These are phyloP conservation scores for Malassezia equina DNA, from an alignment of 1,284 basidiomycete species.

Conservation along the genomic window DNA sequence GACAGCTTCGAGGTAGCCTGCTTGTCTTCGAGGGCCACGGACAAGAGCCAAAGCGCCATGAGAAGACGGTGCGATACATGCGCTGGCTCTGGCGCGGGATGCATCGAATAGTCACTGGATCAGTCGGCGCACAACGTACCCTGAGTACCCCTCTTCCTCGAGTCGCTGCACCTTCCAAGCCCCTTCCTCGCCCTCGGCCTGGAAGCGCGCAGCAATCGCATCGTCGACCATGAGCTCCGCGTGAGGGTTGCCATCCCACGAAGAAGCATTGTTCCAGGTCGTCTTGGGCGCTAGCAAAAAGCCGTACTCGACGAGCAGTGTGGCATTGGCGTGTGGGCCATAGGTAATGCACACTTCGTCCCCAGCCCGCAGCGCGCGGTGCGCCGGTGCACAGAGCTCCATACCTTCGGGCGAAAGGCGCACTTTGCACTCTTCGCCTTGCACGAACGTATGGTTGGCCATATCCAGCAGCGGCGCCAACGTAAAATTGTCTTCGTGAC, in stretches of 20 bases:
- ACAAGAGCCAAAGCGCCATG: constrained; percentile 27
- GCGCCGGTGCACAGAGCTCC: constrained; percentile 23
- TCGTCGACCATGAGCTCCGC: constrained; percentile 28
- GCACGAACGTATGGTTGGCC: constrained; percentile 39
- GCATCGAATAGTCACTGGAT: constrained; percentile 31
- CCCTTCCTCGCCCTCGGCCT: constrained; percentile 17
- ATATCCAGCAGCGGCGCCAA: constrained; percentile 43
- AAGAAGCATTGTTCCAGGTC: neutral
- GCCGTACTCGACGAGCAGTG: constrained; percentile 36
- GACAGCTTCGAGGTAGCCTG: neutral
- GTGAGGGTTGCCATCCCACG: constrained; percentile 29
- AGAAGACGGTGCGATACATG: constrained; percentile 40
- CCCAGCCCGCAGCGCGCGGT: constrained; percentile 8
- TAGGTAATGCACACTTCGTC: constrained; percentile 40
- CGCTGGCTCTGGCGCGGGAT: constrained; percentile 30
- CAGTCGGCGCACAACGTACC: neutral
- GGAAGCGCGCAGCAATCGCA: constrained; percentile 16
- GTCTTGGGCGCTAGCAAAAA: constrained; percentile 21
- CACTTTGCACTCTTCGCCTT: constrained; percentile 27
- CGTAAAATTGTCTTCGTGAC: constrained; percentile 40
- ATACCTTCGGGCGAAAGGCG: constrained; percentile 22
- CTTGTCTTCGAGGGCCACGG: constrained; percentile 15
- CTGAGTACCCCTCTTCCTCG: constrained; percentile 34
- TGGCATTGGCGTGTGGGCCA: constrained; percentile 35
- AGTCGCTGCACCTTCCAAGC: constrained; percentile 29